Evolutionary conservation across 306 rosid genomes (phyloP).

Genomic region (Fagus sylvatica): DNA sequence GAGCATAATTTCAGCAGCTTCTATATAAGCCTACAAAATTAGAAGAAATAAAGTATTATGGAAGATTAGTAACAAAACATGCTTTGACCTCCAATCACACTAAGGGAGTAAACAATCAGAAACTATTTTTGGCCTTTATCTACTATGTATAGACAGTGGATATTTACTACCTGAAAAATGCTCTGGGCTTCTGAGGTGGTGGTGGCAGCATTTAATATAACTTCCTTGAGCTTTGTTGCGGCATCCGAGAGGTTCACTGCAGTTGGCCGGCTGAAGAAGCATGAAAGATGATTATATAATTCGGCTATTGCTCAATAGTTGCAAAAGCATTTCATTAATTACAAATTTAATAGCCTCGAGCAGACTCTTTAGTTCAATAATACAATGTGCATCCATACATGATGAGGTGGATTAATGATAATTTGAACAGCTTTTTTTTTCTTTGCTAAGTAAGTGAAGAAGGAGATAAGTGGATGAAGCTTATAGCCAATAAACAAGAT

Average conservation of each 20-base stretch:
- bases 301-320: slow-evolving; percentile 11
- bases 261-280: slow-evolving; percentile 80
- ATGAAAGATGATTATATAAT: slow-evolving; percentile 13
- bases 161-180: slow-evolving; percentile 63
- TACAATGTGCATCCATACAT: neutral
- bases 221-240: slow-evolving; percentile 66
- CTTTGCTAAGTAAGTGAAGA: too few relatives aligned
- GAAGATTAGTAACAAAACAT: slow-evolving; percentile 6
- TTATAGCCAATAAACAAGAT: too few relatives aligned
- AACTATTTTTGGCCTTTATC: slow-evolving; percentile 10
- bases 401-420: neutral
- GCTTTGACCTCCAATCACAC: slow-evolving; percentile 14
- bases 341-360: slow-evolving; percentile 14
- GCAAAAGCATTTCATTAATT: neutral
- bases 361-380: slow-evolving; percentile 15
- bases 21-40: slow-evolving; percentile 59
- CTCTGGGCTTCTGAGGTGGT: slow-evolving; percentile 46
- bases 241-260: slow-evolving; percentile 97
- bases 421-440: neutral
- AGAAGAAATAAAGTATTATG: neutral
- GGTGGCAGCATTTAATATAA: slow-evolving; percentile 53
- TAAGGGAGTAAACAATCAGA: slow-evolving; percentile 7
- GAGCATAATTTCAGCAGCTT: slow-evolving; percentile 86
- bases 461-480: neutral
- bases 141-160: slow-evolving; percentile 4